Evolutionary conservation across 805 yeast species (phyloP), one percentile per base, ranked within the genome.

Genomic region (Schwanniomyces occidentalis): DNA sequence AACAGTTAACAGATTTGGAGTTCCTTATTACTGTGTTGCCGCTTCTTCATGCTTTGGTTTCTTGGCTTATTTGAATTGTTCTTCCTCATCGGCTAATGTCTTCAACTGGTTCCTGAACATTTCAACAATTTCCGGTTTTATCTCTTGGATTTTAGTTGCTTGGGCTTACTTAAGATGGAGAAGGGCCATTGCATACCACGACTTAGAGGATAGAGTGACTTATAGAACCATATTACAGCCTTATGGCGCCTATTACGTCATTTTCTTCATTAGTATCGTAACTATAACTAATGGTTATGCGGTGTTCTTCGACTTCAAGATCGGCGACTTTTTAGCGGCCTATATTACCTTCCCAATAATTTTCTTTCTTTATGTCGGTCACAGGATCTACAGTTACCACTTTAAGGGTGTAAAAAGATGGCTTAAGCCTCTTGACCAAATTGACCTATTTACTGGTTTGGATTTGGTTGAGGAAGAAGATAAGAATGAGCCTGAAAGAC

Each of bases 241-340:
- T 25, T 73, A 62, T 43, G 75, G 80, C 32, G 72, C 83, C 4
- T 80, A 74, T 51, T 73, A 73, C 40, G 71, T 77, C 5, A 57
- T 81, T 21, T 45, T 65, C 24, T 55, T 79, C 41, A 69, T 81
- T 37, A 39, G 68, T 4, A 19, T 84, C n/a, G 50, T 84, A 34
- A 63, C 81, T 19, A 33, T 84, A 29, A 82, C 89, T n/a, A 83
- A 84, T 48, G 90, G 90, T 37, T 84, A 80, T 52, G 80, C 75
- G 3, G 82, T 77, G 4, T 82, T 83, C 58, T 72, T 83, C 40
- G 69, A 68, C 13, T 80, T 80, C 67, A 69, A 66, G 9, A 71
- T 57, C 1, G 56, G 75, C 5, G 81, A 80, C 54, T 83, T 83
- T 48, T 60, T 83, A 32, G 89, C 90, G 21, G 84, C 89, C 7